Base-by-base conservation (phyloP, 805 yeast species). In the Kazachstania viticola region DNA sequence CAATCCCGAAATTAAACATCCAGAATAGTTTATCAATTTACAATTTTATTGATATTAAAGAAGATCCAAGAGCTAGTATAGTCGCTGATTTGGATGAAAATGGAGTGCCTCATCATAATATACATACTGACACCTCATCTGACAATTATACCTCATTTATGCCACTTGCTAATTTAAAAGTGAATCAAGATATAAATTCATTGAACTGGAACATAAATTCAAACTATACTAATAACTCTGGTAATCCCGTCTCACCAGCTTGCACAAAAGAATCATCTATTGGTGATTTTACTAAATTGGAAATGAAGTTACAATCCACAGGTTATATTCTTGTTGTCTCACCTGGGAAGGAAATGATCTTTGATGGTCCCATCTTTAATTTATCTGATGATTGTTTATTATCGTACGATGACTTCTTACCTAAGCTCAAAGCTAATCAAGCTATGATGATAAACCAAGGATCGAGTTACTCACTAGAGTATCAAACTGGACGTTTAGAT, bases 311-410 rank as follows among this genome's bases (percentile, higher is more conserved):
- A 28, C 51, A 49, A 29, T 42, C 52, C 15, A 51, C 62, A 15
- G 82, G 84, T 0, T 84, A 81, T 41, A 68, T 83, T 12, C 44
- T 85, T 19, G 78, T 84, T 0, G 57, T 87, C 4, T 73, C 80
- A 44, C 87, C 95, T 1, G 68, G 78, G 3, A 81, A 81, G 45
- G 93, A 95, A 0, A 69, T 87, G 54, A 72, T 81, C 28, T 88
- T 97, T 97, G 85, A 81, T 38, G 96, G 96, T 3, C 65, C 71
- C 13, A 75, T 79, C 39, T 66, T 76, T 25, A 69, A 74, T 27
- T 51, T 81, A 5, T 44, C 57, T 5, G 63, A 65, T 13, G 44
- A 42, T 13, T 36, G 35, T 13, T 16, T 29, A 5, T 25, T 46
- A 11, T 34, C 36, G 4, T 38, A 36, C 7, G 46, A 41, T 1